These are phyloP conservation scores for Gigaspora rosea DNA, from an alignment of 192 early-diverging fungal genomes.

Conservation along the genomic window DNA sequence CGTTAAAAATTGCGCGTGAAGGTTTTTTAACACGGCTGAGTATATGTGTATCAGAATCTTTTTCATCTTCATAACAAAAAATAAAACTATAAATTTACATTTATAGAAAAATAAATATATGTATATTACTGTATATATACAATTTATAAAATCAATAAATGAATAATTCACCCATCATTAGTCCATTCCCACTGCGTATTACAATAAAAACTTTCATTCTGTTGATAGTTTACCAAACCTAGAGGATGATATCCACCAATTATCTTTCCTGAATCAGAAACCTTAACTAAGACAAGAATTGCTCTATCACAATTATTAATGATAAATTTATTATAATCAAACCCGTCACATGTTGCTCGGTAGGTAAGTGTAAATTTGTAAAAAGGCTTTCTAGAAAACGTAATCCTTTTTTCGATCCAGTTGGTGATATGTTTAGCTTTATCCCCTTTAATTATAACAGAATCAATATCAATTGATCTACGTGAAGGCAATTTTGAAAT, in stretches of 20 bases:
- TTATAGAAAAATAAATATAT: too few relatives aligned
- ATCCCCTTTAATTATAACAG: not conserved
- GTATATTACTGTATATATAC: too few relatives aligned
- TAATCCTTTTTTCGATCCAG: not conserved
- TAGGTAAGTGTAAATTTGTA: slow-evolving; percentile 9
- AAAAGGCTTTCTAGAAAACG: not conserved
- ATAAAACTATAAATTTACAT: too few relatives aligned
- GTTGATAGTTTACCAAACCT: not conserved
- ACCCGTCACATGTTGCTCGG: slow-evolving; percentile 3
- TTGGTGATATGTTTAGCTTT: not conserved
- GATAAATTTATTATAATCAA: not conserved
- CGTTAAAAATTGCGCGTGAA: not conserved
- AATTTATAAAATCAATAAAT: too few relatives aligned
- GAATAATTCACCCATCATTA: too few relatives aligned
- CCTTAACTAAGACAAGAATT: not conserved
- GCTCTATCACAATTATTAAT: not conserved
- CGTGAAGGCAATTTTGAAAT: too few relatives aligned
- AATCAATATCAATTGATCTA: too few relatives aligned
- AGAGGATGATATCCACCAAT: not conserved
- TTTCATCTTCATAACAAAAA: too few relatives aligned
- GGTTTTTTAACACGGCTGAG: not conserved
- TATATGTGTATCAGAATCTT: too few relatives aligned
- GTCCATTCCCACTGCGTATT: not conserved
- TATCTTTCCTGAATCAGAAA: not conserved
- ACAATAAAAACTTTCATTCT: not conserved